phyloP scores from a whole-genome alignment of 306 rosid genomes.

The Trifolium fragiferum region DNA sequence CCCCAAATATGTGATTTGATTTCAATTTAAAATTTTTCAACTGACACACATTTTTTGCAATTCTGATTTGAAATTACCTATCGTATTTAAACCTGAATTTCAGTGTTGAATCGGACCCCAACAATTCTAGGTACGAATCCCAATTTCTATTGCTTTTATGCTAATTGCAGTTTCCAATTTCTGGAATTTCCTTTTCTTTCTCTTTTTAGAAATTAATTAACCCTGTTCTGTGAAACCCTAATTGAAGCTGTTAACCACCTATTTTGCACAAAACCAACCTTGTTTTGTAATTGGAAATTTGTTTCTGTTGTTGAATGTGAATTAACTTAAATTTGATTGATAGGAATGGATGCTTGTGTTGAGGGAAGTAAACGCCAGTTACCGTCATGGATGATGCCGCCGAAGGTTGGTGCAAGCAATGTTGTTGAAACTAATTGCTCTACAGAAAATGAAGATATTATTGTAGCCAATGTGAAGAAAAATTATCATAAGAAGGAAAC shows the following conservation, averaged over 20 bases:
- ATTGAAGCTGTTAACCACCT: neutral
- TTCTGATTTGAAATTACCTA: neutral
- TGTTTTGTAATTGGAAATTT: slow-evolving; percentile 11
- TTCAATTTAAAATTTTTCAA: slow-evolving; percentile 4
- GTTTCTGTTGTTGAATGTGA: slow-evolving; percentile 18
- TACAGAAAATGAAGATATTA: slow-evolving; percentile 39
- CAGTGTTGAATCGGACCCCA: neutral
- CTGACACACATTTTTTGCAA: neutral
- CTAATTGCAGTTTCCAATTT: neutral
- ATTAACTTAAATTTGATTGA: slow-evolving; percentile 5
- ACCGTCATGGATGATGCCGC: slow-evolving; percentile 82
- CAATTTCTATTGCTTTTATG: slow-evolving; percentile 14
- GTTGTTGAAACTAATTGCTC: slow-evolving; percentile 40
- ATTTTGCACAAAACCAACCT: neutral
- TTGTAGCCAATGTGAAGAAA: slow-evolving; percentile 29
- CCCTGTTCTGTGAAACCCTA: slow-evolving; percentile 39
- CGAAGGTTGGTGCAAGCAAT: slow-evolving; percentile 47
- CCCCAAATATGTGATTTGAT: neutral
- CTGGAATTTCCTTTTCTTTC: neutral
- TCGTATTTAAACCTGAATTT: neutral
- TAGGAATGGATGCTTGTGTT: slow-evolving; percentile 45
- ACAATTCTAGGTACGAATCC: slow-evolving; percentile 16
- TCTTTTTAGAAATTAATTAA: slow-evolving; percentile 1
- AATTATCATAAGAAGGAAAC: slow-evolving; percentile 40
- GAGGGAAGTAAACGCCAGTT: slow-evolving; percentile 65